Evolutionary conservation across 208 protist species (phyloP), one percentile per base, ranked within the genome.

Genomic region (Zelonia costaricensis): DNA sequence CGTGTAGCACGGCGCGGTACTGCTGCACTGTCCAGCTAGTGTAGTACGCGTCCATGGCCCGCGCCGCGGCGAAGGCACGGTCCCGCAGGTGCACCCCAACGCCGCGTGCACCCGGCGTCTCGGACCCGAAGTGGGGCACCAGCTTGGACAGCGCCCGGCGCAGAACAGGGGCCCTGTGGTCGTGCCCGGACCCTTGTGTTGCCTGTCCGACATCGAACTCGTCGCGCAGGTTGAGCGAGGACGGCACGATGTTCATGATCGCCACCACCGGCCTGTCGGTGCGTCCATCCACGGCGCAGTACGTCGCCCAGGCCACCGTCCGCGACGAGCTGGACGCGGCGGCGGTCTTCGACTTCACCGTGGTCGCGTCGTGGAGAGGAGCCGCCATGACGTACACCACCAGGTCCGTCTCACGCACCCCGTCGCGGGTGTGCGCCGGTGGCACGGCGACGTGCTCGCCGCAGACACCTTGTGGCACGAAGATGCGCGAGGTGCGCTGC

Each of bases 371-470:
- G 4, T 66, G 53, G 27, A 59, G 46, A 4, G 77, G 77, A 8
- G 51, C 79, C 1, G 86, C 76, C 28, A 74, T 49, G 4, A 70
- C 82, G 66, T 86, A 92, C 31, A 92, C 55, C n/a, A 89, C 43
- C 4, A 90, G 60, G 57, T 92, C 86, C 7, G 69, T 47, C 40
- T 59, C 44, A 35, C 28, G 30, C 0, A 92, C 69, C 3, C 78
- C 79, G 25, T 40, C 28, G 1, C 15, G 40, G 23, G 59, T 53
- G 63, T 88, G 78, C 0, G 39, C 51, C 1, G 9, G 2, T 12
- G 84, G 81, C 23, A 88, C 66, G 20, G 23, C 22, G 13, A 85
- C 39, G 45, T 54, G 42, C 7, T 43, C 38, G 0, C 74, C 70
- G 43, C 74, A 81, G 16, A 72, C 62, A 1, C 57, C 62, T 25